Percentiles rank a stretch among this genome's conserved stretches.
These are phyloP conservation scores for Phytophthora citricola DNA, from an alignment of 352 stramenopile species.

Conservation along the genomic window DNA sequence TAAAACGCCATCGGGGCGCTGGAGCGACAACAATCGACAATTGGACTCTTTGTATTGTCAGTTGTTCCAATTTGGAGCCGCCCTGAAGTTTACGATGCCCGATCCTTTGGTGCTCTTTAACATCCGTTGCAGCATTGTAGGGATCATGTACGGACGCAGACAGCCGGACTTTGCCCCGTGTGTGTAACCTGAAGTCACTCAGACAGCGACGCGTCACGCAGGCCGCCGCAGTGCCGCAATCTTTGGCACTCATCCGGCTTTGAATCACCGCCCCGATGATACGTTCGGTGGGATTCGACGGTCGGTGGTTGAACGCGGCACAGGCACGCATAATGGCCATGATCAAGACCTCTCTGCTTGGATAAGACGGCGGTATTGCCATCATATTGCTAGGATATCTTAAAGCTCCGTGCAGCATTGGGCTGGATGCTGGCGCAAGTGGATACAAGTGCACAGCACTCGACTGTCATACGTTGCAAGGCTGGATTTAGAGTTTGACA, in stretches of 20 bases:
- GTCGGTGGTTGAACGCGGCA: constrained; percentile 26
- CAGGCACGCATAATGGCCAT: constrained; percentile 18
- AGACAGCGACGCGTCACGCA: background rate
- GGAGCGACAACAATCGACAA: constrained; percentile 1
- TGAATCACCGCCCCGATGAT: constrained; percentile 23
- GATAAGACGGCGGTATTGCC: constrained; percentile 2
- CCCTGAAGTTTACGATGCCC: constrained; percentile 13
- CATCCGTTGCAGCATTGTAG: constrained; percentile 16
- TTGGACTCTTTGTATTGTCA: background rate
- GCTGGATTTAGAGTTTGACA: constrained; percentile 11
- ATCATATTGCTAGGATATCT: background rate
- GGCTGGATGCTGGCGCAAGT: too few species aligned
- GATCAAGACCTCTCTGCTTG: constrained; percentile 9
- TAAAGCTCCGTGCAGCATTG: too few species aligned
- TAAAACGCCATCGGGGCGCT: constrained; percentile 5
- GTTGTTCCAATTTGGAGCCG: background rate
- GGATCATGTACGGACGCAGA: constrained; percentile 14
- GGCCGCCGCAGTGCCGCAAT: constrained; percentile 14
- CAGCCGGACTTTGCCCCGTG: constrained; percentile 17
- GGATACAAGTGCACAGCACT: too few species aligned
- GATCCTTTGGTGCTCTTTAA: constrained; percentile 8
- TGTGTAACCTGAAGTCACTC: constrained; percentile 13
- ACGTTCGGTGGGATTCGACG: constrained; percentile 21
- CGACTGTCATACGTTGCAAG: constrained; percentile 14
- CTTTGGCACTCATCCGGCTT: constrained; percentile 18